A percentile compares a stretch with the other conserved stretches of the same genome.
phyloP scores from a whole-genome alignment of 108 stramenopile species.

The Cyclotella choctawhatcheeana region DNA sequence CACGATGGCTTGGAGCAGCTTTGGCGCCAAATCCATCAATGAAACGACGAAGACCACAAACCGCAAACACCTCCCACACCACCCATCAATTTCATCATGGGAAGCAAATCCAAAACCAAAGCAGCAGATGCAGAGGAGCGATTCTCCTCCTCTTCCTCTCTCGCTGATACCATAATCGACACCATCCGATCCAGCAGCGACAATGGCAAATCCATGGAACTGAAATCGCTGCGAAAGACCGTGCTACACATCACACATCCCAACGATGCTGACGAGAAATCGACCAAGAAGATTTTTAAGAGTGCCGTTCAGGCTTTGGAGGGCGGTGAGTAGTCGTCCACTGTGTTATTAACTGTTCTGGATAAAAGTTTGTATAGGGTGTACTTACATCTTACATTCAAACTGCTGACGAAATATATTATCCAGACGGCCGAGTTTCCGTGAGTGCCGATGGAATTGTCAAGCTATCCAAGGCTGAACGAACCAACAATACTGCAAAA shows the following conservation, averaged over 20 bases:
- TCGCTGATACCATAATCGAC: constrained; percentile 30
- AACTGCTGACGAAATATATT: background rate
- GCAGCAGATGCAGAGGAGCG: too few species aligned
- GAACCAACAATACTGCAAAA: constrained; percentile 10
- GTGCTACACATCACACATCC: constrained; percentile 31
- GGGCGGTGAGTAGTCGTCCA: constrained; percentile 48
- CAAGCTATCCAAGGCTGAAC: constrained; percentile 54
- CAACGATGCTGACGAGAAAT: constrained; percentile 64
- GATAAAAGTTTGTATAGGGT: background rate
- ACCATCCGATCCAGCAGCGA: constrained; percentile 26
- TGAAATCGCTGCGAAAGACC: constrained; percentile 39
- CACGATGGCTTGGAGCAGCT: too few species aligned
- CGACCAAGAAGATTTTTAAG: constrained; percentile 85
- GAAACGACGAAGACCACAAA: too few species aligned
- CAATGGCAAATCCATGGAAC: constrained; percentile 53
- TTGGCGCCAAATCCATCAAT: too few species aligned
- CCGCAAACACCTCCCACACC: too few species aligned
- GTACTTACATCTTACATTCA: background rate
- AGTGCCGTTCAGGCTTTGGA: constrained; percentile 64
- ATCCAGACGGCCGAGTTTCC: constrained; percentile 28
- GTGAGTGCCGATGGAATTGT: constrained; percentile 74
- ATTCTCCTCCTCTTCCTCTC: constrained; percentile 20
- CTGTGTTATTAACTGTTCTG: too few species aligned
- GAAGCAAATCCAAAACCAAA: constrained; percentile 12
- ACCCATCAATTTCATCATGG: too few species aligned